phyloP scores from a whole-genome alignment of 2,329 filamentous ascomycete species.

The Colletotrichum liriopes region DNA sequence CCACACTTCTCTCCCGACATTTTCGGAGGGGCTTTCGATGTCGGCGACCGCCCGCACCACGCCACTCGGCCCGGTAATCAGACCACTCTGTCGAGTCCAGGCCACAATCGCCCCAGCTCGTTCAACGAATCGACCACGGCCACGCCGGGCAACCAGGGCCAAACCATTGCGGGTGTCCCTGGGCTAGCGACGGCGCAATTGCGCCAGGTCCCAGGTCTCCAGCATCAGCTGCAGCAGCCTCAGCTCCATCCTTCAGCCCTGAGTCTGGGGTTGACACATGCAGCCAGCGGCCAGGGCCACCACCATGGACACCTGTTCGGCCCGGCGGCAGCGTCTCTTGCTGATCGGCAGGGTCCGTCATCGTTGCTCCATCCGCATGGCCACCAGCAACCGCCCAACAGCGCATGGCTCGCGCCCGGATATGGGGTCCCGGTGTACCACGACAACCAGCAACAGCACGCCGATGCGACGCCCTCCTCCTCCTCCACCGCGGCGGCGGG shows the following conservation, averaged over 20 bases:
- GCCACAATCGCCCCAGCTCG: constrained; percentile 24
- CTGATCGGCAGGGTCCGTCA: constrained; percentile 23
- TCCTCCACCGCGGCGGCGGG: constrained; percentile 12
- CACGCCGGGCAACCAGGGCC: not conserved
- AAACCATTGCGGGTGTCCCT: constrained; percentile 17
- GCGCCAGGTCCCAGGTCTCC: constrained; percentile 19
- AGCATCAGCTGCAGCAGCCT: constrained; percentile 16
- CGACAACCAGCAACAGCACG: constrained; percentile 27
- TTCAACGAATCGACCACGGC: constrained; percentile 17
- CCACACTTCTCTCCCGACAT: constrained; percentile 35
- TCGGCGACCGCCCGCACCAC: constrained; percentile 37
- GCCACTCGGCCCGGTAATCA: constrained; percentile 40
- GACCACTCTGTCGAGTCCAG: constrained; percentile 31
- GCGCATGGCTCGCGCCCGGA: constrained; percentile 35
- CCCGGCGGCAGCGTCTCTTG: constrained; percentile 13
- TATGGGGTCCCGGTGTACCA: constrained; percentile 30
- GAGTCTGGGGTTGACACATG: constrained; percentile 29
- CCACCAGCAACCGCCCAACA: constrained; percentile 15
- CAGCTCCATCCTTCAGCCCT: constrained; percentile 30
- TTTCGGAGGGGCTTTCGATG: constrained; percentile 36
- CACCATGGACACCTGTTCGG: constrained; percentile 22
- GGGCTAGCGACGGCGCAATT: constrained; percentile 15
- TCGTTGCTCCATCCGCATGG: constrained; percentile 31
- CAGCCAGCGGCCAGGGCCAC: constrained; percentile 27
- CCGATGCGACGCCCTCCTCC: not conserved